Conservation (phyloP, 371 early-diverging fungal species). For the Fennellomyces sp. region DNA sequence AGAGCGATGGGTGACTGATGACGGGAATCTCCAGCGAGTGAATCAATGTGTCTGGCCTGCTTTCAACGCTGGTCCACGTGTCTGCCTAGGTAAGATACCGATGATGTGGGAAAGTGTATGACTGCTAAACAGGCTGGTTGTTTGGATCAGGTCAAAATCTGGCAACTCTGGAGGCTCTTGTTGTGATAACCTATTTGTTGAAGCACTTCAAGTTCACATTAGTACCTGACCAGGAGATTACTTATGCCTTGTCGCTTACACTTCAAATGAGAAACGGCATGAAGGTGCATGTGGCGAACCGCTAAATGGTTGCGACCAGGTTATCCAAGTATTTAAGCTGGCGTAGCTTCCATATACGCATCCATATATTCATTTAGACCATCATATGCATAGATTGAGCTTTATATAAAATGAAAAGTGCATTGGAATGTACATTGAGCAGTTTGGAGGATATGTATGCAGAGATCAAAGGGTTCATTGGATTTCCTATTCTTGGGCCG, state of each 20-base stretch:
- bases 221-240: conserved; percentile 46
- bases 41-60: conserved; percentile 36
- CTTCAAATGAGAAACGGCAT: conserved; percentile 58
- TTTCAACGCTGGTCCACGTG: conserved; percentile 58
- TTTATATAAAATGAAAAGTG: too few relatives aligned
- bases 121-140: neutral
- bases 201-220: conserved; percentile 51
- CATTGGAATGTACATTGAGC: too few relatives aligned
- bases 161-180: conserved; percentile 57
- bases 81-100: conserved; percentile 14
- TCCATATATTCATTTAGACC: too few relatives aligned
- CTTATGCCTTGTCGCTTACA: conserved; percentile 43
- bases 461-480: too few relatives aligned
- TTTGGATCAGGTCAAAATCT: conserved; percentile 41
- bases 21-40: conserved; percentile 27
- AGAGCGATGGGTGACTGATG: conserved; percentile 53
- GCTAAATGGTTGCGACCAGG: neutral
- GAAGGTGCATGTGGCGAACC: conserved; percentile 39
- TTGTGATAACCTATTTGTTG: conserved; percentile 47
- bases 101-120: neutral
- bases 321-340: neutral
- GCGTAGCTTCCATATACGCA: neutral
- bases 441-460: too few relatives aligned
- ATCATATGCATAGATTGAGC: too few relatives aligned
- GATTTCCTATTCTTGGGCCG: neutral